Percentiles rank a stretch among this genome's conserved stretches.
Conservation (phyloP, 495 filamentous ascomycete genomes). For the Ramalina intermedia region DNA sequence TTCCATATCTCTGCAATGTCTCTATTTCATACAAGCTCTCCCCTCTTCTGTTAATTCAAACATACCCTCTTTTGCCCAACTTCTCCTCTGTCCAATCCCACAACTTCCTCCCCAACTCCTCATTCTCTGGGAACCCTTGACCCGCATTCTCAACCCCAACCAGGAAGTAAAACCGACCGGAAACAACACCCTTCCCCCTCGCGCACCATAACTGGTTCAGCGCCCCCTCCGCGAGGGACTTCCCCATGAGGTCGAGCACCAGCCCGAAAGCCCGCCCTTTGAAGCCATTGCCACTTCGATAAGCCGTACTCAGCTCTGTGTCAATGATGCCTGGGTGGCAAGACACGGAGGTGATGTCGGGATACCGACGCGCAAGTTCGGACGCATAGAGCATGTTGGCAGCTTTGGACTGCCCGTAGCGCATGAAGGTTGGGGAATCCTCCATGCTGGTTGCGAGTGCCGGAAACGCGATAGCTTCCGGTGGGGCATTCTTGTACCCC, state of each 20-base stretch:
- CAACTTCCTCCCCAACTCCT: constrained; percentile 20
- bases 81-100: constrained; percentile 31
- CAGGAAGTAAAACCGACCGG: constrained; percentile 26
- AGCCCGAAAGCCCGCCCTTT: constrained; percentile 14
- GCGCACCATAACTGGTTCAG: constrained; percentile 30
- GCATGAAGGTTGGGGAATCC: constrained; percentile 27
- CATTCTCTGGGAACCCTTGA: constrained; percentile 16
- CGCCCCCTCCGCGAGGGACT: constrained; percentile 19
- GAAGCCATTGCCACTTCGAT: constrained; percentile 26
- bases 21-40: too few species aligned
- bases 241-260: constrained; percentile 8
- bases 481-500: constrained; percentile 19
- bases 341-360: constrained; percentile 27
- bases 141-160: constrained; percentile 24
- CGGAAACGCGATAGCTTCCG: constrained; percentile 15
- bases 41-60: neutral
- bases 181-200: constrained; percentile 23
- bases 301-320: constrained; percentile 18
- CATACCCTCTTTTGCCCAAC: constrained; percentile 19
- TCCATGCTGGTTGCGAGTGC: constrained; percentile 18
- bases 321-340: constrained; percentile 39
- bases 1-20: too few species aligned
- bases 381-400: constrained; percentile 44
- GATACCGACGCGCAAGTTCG: constrained; percentile 31
- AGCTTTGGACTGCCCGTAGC: constrained; percentile 43